Evolutionary conservation across 164 flowering plant genomes (phyloP), one percentile per base, ranked within the genome.

Genomic region (Kingdonia uniflora): DNA sequence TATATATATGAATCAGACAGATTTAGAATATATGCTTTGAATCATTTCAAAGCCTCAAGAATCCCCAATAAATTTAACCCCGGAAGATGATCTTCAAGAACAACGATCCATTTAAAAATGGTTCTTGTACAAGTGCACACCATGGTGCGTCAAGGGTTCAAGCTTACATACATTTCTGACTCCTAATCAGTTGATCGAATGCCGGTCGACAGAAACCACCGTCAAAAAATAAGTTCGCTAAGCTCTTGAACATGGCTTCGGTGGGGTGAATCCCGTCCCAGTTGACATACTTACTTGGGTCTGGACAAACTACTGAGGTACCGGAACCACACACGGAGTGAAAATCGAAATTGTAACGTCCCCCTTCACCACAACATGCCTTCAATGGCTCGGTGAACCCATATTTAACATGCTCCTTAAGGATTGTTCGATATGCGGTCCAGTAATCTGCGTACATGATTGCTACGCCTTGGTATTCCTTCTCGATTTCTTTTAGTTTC

Each of bases 201-300:
- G 78, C 61, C 11, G 83, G 83, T 10, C 44, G 26, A 59, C 71
- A 59, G 47, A 20, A 74, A 8, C 68, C 71, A 1, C 60, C 48
- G 24, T 68, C 19, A 53, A 79, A 23, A 55, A 76, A 69, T 22
- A 74, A 55, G 15, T 69, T 56, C 15, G 79, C 25, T 13, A 79
- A 4, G 12, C 55, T 53, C 19, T 49, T 14, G 40, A 74, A 15
- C 81, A 79, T 74, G 0, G 81, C 68, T 49, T 76, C 79, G 0
- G 81, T 74, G 38, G 69, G 68, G 52, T 74, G 80, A 25, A 79
- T 19, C 1, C 84, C 81, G 44, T 79, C 81, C 84, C 84, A 76
- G 51, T 17, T 58, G 8, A 76, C 60, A 45, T 69, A 56, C 42
- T 68, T 48, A 14, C 22, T 20, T 0, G 81, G 67, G 15, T 74